Base-by-base conservation (phyloP, 148 eudicot genomes). In the Cornus controversa region DNA sequence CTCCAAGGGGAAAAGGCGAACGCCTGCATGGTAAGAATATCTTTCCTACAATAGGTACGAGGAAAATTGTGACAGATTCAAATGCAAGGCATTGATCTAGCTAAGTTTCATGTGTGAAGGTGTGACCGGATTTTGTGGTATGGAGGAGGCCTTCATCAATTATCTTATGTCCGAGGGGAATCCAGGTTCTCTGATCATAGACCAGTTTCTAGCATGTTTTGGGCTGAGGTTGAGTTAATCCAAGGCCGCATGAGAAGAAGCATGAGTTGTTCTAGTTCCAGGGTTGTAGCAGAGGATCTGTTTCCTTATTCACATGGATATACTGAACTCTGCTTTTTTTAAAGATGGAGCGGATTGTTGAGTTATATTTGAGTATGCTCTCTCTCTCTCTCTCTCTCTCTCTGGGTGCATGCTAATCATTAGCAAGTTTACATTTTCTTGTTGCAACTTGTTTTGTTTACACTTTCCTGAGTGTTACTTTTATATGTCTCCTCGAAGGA, bases 321-420 rank as follows among this genome's bases (percentile, higher is more conserved):
- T 71, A 93, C 98, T 2, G 98, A 92, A 80, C 94, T 94, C 65
- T 94, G 97, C 91, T 94, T 94, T 81, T 94, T 90, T 77, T 94
- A 77, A 88, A 29, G 57, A 50, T 42, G 57, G 40, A 65, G 47
- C 54, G 45, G 31, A 26, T 34, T 14, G 25, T 68, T 65, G 28
- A 65, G 29, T 42, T 47, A 34, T 70, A 72, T 62, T 80, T 66
- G 60, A 31, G 88, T 88, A 88, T 42, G 71, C 64, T 60, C 64
- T 60, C 64, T 60, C 64, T 60, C 64, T 79, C 75, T 75, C 75
- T 62, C 53, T 81, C 75, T 57, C 45, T 29, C 67, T 64, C 77
- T 79, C 37, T 40, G 45, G 45, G 10, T 40, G 45, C 45, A 40
- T 40, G 6, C 45, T 40, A 40, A 7, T 53, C 73, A 34, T 66